These are phyloP conservation scores for Candida yuanshanica DNA, from an alignment of 805 yeast species.

Conservation along the genomic window DNA sequence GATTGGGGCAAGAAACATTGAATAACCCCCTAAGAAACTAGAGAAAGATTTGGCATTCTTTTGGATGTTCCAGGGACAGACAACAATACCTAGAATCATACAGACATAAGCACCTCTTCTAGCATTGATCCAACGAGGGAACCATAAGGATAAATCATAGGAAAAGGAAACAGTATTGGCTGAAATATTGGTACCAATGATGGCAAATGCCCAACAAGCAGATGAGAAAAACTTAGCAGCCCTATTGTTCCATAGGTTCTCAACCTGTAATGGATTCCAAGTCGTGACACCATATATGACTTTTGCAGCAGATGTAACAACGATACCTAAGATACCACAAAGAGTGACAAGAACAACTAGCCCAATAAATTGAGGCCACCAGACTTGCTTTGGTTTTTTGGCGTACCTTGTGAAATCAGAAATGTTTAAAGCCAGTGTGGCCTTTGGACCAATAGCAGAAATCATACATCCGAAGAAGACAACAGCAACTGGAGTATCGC, in stretches of 20 bases:
- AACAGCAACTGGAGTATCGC: constrained; percentile 19
- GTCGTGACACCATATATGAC: constrained; percentile 31
- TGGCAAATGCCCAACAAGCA: constrained; percentile 19
- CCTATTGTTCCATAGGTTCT: constrained; percentile 27
- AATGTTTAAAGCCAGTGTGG: constrained; percentile 33
- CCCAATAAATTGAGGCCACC: constrained; percentile 29
- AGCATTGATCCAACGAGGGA: constrained; percentile 54
- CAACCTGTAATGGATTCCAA: constrained; percentile 39
- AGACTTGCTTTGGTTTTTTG: constrained; percentile 25
- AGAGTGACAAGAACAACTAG: constrained; percentile 24
- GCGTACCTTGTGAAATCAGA: constrained; percentile 36
- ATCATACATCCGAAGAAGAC: constrained; percentile 24
- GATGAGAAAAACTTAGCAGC: constrained; percentile 21
- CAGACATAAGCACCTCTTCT: constrained; percentile 62
- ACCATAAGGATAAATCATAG: constrained; percentile 50
- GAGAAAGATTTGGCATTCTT: constrained; percentile 62
- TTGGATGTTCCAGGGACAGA: constrained; percentile 68
- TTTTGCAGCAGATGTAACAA: constrained; percentile 33
- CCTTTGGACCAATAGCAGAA: constrained; percentile 30
- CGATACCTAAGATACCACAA: constrained; percentile 28
- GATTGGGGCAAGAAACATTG: constrained; percentile 73
- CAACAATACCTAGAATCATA: constrained; percentile 58
- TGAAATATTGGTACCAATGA: constrained; percentile 64
- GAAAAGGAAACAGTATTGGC: constrained; percentile 60
- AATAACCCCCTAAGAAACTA: constrained; percentile 68